Percentiles rank a stretch among this genome's conserved stretches.
These are phyloP conservation scores for Kwoniella sp. DNA, from an alignment of 768 basidiomycete species.

Conservation along the genomic window DNA sequence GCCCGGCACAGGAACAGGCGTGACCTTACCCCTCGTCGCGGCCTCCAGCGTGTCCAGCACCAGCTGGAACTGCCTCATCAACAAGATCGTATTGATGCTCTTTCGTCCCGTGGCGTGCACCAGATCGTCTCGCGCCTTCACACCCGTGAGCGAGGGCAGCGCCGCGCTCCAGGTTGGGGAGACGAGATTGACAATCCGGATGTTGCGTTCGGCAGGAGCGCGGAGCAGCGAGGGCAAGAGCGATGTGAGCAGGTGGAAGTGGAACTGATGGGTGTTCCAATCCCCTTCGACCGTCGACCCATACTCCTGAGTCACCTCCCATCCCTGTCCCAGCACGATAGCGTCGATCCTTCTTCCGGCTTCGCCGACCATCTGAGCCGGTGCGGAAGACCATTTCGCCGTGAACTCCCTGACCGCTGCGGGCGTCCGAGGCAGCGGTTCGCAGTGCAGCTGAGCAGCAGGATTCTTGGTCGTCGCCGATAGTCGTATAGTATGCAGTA, in stretches of 20 bases:
- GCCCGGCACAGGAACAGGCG: slow-evolving; percentile 46
- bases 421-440: slow-evolving; percentile 39
- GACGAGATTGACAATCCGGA: slow-evolving; percentile 79
- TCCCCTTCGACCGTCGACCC: no score
- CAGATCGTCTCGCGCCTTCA: slow-evolving; percentile 58
- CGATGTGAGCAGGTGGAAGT: slow-evolving; percentile 70
- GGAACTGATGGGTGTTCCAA: slow-evolving; percentile 45
- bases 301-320: slow-evolving; percentile 34
- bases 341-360: slow-evolving; percentile 46
- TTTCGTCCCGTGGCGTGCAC: slow-evolving; percentile 55
- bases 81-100: slow-evolving; percentile 31
- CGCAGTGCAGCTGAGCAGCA: slow-evolving; percentile 42
- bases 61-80: slow-evolving; percentile 73
- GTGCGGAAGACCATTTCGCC: slow-evolving; percentile 34
- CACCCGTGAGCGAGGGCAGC: slow-evolving; percentile 52
- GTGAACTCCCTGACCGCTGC: slow-evolving; percentile 38
- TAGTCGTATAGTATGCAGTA: slow-evolving; percentile 45
- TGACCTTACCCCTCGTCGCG: slow-evolving; percentile 51
- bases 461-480: slow-evolving; percentile 27
- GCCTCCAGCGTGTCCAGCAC: slow-evolving; percentile 74
- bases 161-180: slow-evolving; percentile 89
- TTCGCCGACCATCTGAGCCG: slow-evolving; percentile 37
- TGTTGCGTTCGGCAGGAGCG: slow-evolving; percentile 80
- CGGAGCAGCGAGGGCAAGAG: slow-evolving; percentile 74
- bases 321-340: slow-evolving; percentile 45